These are phyloP conservation scores for Metschnikowia similis DNA, from an alignment of 805 yeast species.

Conservation along the genomic window DNA sequence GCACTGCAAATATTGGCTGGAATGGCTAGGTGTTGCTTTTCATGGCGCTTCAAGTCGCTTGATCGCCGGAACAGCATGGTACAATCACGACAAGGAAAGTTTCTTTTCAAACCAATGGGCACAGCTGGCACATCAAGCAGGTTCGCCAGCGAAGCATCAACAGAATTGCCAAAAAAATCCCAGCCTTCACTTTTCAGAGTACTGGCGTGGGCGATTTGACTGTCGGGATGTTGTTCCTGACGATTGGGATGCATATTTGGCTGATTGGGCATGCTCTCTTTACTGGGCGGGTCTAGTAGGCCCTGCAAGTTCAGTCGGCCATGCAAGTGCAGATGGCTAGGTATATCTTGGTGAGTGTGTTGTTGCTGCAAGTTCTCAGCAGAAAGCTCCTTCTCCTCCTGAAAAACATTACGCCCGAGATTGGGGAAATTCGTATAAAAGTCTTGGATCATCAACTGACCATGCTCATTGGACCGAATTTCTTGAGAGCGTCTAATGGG, in stretches of 20 bases:
- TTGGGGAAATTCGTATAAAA: conserved; percentile 42
- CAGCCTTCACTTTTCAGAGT: conserved; percentile 25
- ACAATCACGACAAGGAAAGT: conserved; percentile 58
- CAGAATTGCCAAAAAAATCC: conserved; percentile 23
- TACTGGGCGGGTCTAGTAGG: not conserved
- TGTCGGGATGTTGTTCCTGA: conserved; percentile 3
- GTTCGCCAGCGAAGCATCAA: conserved; percentile 4
- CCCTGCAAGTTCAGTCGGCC: not conserved
- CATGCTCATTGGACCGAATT: conserved; percentile 35
- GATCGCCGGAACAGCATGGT: conserved; percentile 60
- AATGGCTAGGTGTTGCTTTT: conserved; percentile 65
- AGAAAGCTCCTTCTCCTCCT: conserved; percentile 7
- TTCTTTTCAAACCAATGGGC: conserved; percentile 20
- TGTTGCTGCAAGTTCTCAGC: not conserved
- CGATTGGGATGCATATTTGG: not conserved
- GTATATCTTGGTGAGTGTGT: not conserved
- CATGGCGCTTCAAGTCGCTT: conserved; percentile 69
- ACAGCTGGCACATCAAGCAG: not conserved
- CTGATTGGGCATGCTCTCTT: not conserved
- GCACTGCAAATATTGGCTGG: conserved; percentile 71
- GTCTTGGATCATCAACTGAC: conserved; percentile 39
- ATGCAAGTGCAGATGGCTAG: not conserved
- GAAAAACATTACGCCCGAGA: conserved; percentile 38
- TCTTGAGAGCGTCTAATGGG: conserved; percentile 30
- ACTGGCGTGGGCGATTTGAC: not conserved